Evolutionary conservation across 192 early-diverging fungal genomes (phyloP).

Genomic region (Podila clonocystis): DNA sequence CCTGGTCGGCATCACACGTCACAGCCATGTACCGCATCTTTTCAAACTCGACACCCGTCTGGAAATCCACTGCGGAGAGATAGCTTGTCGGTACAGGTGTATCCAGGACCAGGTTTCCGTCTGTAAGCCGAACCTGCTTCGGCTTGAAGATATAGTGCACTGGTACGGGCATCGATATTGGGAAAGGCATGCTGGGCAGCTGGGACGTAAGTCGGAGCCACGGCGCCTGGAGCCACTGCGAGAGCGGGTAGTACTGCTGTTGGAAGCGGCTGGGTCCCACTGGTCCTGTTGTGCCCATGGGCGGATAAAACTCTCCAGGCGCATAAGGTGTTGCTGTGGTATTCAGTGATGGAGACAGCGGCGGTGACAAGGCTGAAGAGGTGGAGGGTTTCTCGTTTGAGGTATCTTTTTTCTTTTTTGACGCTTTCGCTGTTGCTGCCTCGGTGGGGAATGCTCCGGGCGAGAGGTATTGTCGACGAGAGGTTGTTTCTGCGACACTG

Average conservation of each 20-base stretch:
- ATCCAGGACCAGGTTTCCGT: conserved; percentile 76
- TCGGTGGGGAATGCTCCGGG: conserved; percentile 10
- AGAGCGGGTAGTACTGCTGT: conserved; percentile 35
- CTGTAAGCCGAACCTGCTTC: conserved; percentile 67
- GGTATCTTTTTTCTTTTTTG: background rate
- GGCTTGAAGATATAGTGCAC: conserved; percentile 44
- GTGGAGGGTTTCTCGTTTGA: background rate
- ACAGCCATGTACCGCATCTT: conserved; percentile 77
- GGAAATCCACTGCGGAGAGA: conserved; percentile 59
- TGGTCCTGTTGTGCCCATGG: conserved; percentile 4
- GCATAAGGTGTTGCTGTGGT: conserved; percentile 43
- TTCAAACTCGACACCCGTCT: conserved; percentile 68
- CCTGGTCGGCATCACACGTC: conserved; percentile 72
- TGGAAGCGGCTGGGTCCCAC: conserved; percentile 10
- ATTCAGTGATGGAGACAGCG: conserved; percentile 27
- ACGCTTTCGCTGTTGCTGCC: background rate
- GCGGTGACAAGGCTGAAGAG: conserved; percentile 12
- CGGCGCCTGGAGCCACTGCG: conserved; percentile 47
- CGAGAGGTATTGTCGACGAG: conserved; percentile 5
- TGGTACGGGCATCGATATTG: conserved; percentile 42
- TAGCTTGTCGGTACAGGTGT: conserved; percentile 66
- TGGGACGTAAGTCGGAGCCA: conserved; percentile 28
- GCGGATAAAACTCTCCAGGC: conserved; percentile 37
- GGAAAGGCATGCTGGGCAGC: conserved; percentile 22
- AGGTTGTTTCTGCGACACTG: background rate